Evolutionary conservation across 495 filamentous ascomycete genomes (phyloP).

Genomic region (Cercophora samala): DNA sequence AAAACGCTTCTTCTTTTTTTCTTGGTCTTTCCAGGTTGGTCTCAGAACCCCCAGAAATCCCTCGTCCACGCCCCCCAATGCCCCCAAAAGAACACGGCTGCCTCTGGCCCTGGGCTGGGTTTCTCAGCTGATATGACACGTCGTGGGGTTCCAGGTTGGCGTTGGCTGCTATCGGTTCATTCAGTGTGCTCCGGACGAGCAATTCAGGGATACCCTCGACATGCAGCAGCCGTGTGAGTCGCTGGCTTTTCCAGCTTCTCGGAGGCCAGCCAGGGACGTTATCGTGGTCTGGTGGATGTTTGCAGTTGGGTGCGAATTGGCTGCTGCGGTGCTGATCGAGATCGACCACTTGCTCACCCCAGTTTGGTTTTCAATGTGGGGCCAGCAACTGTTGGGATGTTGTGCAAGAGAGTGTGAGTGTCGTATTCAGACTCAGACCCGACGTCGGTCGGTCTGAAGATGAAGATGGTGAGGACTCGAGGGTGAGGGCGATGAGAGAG

Average conservation of each 20-base stretch:
- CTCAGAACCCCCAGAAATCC: not conserved
- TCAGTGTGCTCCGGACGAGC: constrained; percentile 5
- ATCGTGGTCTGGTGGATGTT: not conserved
- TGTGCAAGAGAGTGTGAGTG: not conserved
- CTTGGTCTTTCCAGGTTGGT: no score
- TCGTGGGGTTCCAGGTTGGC: no score
- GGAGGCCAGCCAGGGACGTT: constrained; percentile 14
- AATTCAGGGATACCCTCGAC: constrained; percentile 9
- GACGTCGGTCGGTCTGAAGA: not conserved
- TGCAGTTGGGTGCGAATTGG: not conserved
- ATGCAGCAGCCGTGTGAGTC: constrained; percentile 11
- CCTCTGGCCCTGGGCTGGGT: no score
- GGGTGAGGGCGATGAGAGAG: not conserved
- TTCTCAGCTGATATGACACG: not conserved
- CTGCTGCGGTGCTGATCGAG: not conserved
- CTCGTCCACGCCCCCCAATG: no score
- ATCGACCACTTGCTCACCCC: not conserved
- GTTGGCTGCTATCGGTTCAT: constrained; percentile 7
- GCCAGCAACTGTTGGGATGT: not conserved
- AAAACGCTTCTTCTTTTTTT: not conserved
- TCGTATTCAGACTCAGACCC: not conserved
- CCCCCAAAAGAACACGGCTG: not conserved
- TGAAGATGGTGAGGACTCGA: not conserved
- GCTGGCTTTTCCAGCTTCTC: constrained; percentile 8
- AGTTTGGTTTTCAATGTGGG: not conserved